These are phyloP conservation scores for Pythium aphanidermatum DNA, from an alignment of 352 stramenopile species.

Conservation along the genomic window DNA sequence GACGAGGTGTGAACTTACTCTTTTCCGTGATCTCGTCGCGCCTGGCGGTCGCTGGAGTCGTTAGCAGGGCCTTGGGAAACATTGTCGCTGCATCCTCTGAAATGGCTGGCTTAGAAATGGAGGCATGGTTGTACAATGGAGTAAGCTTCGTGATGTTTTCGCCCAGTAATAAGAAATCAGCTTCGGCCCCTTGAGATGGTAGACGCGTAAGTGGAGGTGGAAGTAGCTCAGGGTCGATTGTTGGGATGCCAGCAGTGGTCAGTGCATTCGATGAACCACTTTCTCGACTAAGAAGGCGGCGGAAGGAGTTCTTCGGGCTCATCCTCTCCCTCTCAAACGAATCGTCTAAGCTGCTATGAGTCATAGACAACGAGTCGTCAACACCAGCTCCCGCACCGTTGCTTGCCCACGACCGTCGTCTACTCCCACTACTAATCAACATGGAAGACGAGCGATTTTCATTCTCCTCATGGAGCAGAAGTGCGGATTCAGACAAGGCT, in stretches of 20 bases:
- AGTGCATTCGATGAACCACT: constrained; percentile 14
- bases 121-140: constrained; percentile 25
- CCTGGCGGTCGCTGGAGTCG: constrained; percentile 42
- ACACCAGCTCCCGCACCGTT: constrained; percentile 3
- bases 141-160: constrained; percentile 65
- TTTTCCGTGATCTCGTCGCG: constrained; percentile 74
- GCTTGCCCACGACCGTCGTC: constrained; percentile 15
- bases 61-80: constrained; percentile 61
- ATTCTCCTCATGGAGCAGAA: constrained; percentile 17
- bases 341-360: constrained; percentile 12
- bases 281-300: constrained; percentile 34
- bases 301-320: constrained; percentile 41
- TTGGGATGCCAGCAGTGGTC: neutral
- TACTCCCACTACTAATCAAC: neutral
- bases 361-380: constrained; percentile 12
- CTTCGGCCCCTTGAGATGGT: constrained; percentile 29
- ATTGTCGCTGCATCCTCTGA: constrained; percentile 69
- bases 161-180: constrained; percentile 45
- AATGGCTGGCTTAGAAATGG: constrained; percentile 32
- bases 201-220: constrained; percentile 26
- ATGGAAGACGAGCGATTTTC: neutral
- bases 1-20: constrained; percentile 73
- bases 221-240: constrained; percentile 16
- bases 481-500: constrained; percentile 6
- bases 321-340: constrained; percentile 25